Percentiles rank a stretch among this genome's conserved stretches.
Evolutionary conservation across 352 stramenopile species (phyloP).

Genomic region (Phytopythium chamaehyphon): DNA sequence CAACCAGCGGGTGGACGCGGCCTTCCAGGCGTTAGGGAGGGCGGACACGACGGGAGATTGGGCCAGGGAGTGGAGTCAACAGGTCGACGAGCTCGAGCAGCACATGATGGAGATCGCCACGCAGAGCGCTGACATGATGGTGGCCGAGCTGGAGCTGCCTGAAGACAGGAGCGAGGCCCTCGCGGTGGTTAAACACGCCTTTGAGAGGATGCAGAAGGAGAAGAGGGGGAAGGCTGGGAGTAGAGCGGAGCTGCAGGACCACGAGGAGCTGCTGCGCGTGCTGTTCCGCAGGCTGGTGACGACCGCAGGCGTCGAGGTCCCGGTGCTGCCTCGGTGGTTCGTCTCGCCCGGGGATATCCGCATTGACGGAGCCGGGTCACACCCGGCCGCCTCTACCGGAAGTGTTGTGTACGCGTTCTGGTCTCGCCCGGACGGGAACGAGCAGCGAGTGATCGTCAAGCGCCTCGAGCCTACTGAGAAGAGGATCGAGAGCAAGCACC

Average conservation of each 20-base stretch:
- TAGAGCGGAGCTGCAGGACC: slow-evolving; percentile 10
- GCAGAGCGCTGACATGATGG: not conserved
- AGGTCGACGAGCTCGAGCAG: slow-evolving; percentile 40
- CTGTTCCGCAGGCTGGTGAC: slow-evolving; percentile 45
- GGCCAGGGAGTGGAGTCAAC: slow-evolving; percentile 41
- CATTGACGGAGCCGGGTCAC: slow-evolving; percentile 10
- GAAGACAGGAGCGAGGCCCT: slow-evolving; percentile 35
- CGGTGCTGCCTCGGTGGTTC: slow-evolving; percentile 43
- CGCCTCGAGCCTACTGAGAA: slow-evolving; percentile 3
- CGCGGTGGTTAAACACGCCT: slow-evolving; percentile 49
- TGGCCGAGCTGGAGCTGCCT: slow-evolving; percentile 1
- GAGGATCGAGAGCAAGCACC: slow-evolving; percentile 1
- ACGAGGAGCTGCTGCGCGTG: slow-evolving; percentile 37
- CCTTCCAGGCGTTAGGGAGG: slow-evolving; percentile 24
- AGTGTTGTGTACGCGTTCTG: slow-evolving; percentile 23
- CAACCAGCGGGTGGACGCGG: slow-evolving; percentile 28
- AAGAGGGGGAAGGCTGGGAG: slow-evolving; percentile 7
- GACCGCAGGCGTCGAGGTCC: slow-evolving; percentile 39
- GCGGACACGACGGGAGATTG: slow-evolving; percentile 44
- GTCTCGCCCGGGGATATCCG: slow-evolving; percentile 39
- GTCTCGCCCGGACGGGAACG: slow-evolving; percentile 20
- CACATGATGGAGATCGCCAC: slow-evolving; percentile 28
- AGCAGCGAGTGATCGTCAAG: slow-evolving; percentile 44
- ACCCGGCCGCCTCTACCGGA: slow-evolving; percentile 19
- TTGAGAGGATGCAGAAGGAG: slow-evolving; percentile 28